phyloP scores from a whole-genome alignment of 1,284 basidiomycete species.

The Ustilago crameri region DNA sequence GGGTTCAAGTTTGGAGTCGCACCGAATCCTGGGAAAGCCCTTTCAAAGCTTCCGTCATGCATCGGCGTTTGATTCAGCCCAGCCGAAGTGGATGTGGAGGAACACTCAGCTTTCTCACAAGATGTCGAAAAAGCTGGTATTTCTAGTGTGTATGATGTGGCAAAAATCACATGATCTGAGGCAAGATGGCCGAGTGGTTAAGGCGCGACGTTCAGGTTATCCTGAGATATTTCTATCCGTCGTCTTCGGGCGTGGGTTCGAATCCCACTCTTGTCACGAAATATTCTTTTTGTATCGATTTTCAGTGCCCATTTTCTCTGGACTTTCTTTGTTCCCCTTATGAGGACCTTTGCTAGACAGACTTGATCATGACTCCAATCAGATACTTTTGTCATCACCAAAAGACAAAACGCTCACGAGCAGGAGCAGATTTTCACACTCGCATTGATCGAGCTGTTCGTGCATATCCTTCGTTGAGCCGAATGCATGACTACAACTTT shows the following conservation, averaged over 20 bases:
- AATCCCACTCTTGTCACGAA: slow-evolving; percentile 67
- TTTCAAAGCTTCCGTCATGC: slow-evolving; percentile 3
- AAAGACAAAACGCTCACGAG: too few relatives aligned
- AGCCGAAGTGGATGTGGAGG: slow-evolving; percentile 23
- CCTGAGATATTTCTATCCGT: slow-evolving; percentile 26
- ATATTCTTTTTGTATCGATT: background rate
- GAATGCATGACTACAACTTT: too few relatives aligned
- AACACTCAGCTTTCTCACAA: slow-evolving; percentile 9
- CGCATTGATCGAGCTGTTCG: too few relatives aligned
- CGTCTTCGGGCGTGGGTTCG: slow-evolving; percentile 68
- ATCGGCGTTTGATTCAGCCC: background rate
- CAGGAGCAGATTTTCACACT: too few relatives aligned
- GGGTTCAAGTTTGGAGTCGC: too few relatives aligned
- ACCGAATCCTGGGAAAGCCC: background rate
- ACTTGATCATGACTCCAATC: too few relatives aligned
- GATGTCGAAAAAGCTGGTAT: background rate
- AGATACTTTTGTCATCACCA: too few relatives aligned
- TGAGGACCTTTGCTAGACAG: too few relatives aligned
- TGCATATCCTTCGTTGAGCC: too few relatives aligned
- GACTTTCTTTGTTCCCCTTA: slow-evolving; percentile 9
- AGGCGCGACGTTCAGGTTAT: slow-evolving; percentile 59
- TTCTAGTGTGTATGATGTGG: too few relatives aligned
- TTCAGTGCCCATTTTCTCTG: background rate
- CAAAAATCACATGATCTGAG: slow-evolving; percentile 9
- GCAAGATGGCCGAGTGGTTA: slow-evolving; percentile 69